phyloP scores from a whole-genome alignment of 352 stramenopile genomes.

The Thraustotheca clavata region DNA sequence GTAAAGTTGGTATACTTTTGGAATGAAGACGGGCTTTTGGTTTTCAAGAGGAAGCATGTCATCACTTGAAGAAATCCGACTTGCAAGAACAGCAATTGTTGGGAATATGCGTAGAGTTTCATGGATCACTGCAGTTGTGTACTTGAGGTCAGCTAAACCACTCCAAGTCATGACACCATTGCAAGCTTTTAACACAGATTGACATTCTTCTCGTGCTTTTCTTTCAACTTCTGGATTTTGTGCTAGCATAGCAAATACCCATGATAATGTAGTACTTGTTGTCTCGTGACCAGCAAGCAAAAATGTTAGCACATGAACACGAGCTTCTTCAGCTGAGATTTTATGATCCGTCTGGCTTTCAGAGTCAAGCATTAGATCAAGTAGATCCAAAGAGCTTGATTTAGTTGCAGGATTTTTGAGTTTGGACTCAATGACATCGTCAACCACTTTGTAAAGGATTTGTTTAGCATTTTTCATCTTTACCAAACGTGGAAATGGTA shows the following conservation, averaged over 20 bases:
- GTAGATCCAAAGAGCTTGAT: too few relatives aligned
- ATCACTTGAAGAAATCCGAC: neutral
- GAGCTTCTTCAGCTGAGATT: constrained; percentile 10
- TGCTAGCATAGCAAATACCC: constrained; percentile 10
- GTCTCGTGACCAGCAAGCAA: constrained; percentile 16
- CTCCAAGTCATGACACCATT: neutral
- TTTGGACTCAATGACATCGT: constrained; percentile 12
- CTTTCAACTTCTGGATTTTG: constrained; percentile 4
- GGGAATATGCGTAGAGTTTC: constrained; percentile 16
- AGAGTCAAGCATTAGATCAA: constrained; percentile 17
- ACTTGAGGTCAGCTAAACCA: constrained; percentile 5
- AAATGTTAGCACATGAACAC: constrained; percentile 19
- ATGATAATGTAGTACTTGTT: constrained; percentile 11
- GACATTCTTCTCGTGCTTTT: constrained; percentile 3
- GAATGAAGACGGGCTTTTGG: constrained; percentile 10
- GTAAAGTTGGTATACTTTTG: neutral
- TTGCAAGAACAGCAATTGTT: neutral
- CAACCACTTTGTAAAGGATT: constrained; percentile 13
- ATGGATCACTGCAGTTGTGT: constrained; percentile 10
- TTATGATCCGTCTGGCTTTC: constrained; percentile 5
- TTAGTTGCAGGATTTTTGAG: neutral
- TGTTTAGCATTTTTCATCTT: neutral
- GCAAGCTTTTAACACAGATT: neutral
- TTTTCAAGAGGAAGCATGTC: neutral
- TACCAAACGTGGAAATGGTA: neutral